These are phyloP conservation scores for Xylariales sp. DNA, from an alignment of 2,329 filamentous ascomycete genomes.

Conservation along the genomic window DNA sequence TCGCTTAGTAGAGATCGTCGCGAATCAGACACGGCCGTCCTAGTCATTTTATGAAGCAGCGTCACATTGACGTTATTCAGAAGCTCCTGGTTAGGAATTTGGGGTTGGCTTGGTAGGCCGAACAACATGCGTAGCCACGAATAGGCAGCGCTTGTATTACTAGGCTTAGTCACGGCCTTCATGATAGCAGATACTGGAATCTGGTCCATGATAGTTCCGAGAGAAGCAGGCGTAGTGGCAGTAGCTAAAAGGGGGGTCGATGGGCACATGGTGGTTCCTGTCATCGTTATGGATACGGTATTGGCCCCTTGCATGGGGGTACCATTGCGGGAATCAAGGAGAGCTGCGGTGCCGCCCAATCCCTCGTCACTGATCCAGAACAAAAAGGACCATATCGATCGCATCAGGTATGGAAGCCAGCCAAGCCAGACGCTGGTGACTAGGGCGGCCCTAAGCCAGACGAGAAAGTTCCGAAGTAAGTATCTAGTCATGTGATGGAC, in stretches of 20 bases:
- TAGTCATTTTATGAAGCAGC: constrained; percentile 37
- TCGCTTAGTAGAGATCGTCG: constrained; percentile 66
- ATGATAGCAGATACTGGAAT: constrained; percentile 46
- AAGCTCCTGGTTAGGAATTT: constrained; percentile 39
- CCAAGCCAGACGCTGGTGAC: constrained; percentile 90
- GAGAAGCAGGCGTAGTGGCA: constrained; percentile 54
- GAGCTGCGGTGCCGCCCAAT: constrained; percentile 54
- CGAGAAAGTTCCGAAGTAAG: constrained; percentile 74
- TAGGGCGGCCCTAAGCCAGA: constrained; percentile 81
- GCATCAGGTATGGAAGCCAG: constrained; percentile 89
- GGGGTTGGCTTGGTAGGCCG: constrained; percentile 36
- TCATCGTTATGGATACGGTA: constrained; percentile 42
- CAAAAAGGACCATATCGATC: constrained; percentile 89
- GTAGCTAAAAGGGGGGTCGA: constrained; percentile 54
- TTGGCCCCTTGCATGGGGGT: constrained; percentile 40
- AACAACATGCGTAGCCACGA: constrained; percentile 51
- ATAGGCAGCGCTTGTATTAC: constrained; percentile 51
- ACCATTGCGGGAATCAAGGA: constrained; percentile 48
- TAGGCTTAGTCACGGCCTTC: constrained; percentile 47
- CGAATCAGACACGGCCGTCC: constrained; percentile 36
- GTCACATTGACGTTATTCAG: constrained; percentile 42
- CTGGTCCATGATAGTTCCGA: constrained; percentile 53
- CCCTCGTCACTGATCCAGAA: constrained; percentile 94
- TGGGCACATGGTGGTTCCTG: constrained; percentile 52
- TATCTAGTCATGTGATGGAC: constrained; percentile 81